A percentile compares a stretch with the other conserved stretches of the same genome.
These are phyloP conservation scores for Fragaria vesca DNA, from an alignment of 306 rosid genomes.

Conservation along the genomic window DNA sequence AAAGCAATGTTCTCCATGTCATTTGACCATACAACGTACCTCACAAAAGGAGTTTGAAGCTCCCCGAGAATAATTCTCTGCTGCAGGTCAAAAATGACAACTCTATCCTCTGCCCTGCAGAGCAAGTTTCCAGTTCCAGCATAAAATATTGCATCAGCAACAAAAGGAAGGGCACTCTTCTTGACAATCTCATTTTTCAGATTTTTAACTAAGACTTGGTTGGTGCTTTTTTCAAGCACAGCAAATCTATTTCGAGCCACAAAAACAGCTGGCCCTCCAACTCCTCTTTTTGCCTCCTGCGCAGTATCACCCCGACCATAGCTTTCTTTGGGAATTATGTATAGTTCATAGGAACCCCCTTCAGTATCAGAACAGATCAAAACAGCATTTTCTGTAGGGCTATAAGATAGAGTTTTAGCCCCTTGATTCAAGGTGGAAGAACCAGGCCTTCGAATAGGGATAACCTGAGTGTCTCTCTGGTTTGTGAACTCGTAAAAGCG, in stretches of 20 bases:
- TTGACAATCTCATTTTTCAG: conserved; percentile 75
- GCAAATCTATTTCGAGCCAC: conserved; percentile 86
- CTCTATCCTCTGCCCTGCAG: conserved; percentile 78
- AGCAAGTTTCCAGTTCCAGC: conserved; percentile 81
- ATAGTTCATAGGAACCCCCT: conserved; percentile 83
- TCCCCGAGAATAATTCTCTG: conserved; percentile 74
- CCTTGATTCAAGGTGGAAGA: conserved; percentile 69
- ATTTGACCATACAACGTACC: conserved; percentile 77
- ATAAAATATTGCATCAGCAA: conserved; percentile 71
- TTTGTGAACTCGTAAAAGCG: conserved; percentile 70
- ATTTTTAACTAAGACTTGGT: conserved; percentile 65
- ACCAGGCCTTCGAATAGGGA: conserved; percentile 78
- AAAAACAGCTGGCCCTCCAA: conserved; percentile 82
- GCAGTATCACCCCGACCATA: conserved; percentile 63
- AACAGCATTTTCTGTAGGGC: conserved; percentile 75
- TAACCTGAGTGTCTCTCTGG: conserved; percentile 68
- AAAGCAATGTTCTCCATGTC: conserved; percentile 81
- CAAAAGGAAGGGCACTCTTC: conserved; percentile 65
- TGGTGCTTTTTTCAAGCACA: conserved; percentile 74
- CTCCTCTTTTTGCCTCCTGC: conserved; percentile 79
- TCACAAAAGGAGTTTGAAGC: conserved; percentile 76
- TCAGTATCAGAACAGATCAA: conserved; percentile 77
- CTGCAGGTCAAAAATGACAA: conserved; percentile 71
- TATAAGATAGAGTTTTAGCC: conserved; percentile 72
- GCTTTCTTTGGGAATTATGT: conserved; percentile 73